A percentile compares a stretch with the other conserved stretches of the same genome.
Conservation (phyloP, 139 green algal genomes). For the Microglena sp. region DNA sequence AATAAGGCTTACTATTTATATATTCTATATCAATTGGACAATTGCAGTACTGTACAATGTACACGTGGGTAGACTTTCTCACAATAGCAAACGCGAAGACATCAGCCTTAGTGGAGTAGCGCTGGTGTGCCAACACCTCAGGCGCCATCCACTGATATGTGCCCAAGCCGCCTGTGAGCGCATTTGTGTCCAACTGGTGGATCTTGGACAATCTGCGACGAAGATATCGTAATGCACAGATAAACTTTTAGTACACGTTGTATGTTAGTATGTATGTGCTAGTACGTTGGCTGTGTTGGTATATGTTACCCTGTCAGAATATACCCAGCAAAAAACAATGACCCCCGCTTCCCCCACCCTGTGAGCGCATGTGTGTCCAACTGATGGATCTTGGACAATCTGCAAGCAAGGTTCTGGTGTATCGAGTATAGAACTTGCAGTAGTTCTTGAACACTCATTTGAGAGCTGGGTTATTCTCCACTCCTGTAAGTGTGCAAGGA, state of each 20-base stretch:
- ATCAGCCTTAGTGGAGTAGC: constrained; percentile 58
- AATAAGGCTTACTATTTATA: too few relatives aligned
- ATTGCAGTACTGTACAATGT: not conserved
- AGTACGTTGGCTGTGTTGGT: not conserved
- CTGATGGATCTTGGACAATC: constrained; percentile 8
- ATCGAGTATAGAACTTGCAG: too few relatives aligned
- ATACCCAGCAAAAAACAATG: too few relatives aligned
- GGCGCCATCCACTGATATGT: constrained; percentile 48
- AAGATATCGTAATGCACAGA: not conserved
- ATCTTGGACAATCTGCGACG: constrained; percentile 7
- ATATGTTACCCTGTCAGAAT: too few relatives aligned
- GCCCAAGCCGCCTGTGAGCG: constrained; percentile 44
- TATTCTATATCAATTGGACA: too few relatives aligned
- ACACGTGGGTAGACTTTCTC: not conserved
- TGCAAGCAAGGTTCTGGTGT: not conserved
- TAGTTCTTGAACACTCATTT: too few relatives aligned
- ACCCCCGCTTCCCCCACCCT: too few relatives aligned
- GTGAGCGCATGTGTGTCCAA: constrained; percentile 17
- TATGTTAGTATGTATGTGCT: not conserved
- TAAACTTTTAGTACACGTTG: not conserved
- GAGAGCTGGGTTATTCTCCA: too few relatives aligned
- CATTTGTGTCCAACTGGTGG: not conserved
- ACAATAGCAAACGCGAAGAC: constrained; percentile 38
- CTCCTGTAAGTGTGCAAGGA: too few relatives aligned
- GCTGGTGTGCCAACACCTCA: constrained; percentile 53